Evolutionary conservation across 495 filamentous ascomycete genomes (phyloP).

Genomic region (Hyaloscypha hepaticicola): DNA sequence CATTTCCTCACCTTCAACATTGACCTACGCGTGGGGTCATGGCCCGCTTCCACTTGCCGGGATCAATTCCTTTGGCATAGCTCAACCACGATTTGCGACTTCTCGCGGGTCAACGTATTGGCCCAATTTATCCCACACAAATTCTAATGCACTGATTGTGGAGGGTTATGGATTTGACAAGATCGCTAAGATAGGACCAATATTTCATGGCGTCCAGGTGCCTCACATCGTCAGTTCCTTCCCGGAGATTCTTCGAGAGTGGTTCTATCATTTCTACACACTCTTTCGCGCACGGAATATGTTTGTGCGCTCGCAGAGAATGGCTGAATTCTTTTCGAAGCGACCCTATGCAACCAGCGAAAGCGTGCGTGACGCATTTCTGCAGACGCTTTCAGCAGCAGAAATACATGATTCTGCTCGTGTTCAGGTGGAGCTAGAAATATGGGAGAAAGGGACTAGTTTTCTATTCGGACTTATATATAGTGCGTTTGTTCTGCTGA

Average conservation of each 20-base stretch:
- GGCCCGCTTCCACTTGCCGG: conserved; percentile 22
- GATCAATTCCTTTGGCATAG: background rate
- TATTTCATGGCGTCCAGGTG: conserved; percentile 15
- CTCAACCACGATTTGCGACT: background rate
- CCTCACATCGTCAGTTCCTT: conserved; percentile 5
- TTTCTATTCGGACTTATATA: conserved; percentile 7
- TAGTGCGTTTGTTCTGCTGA: background rate
- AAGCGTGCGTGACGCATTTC: conserved; percentile 11
- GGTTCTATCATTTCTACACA: background rate
- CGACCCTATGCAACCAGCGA: background rate
- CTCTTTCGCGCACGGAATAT: conserved; percentile 10
- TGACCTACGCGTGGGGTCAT: conserved; percentile 29
- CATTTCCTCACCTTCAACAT: conserved; percentile 19
- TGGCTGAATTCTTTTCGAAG: background rate
- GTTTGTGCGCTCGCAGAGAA: conserved; percentile 4
- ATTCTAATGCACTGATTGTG: conserved; percentile 10
- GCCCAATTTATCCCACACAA: conserved; percentile 3
- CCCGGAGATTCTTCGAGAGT: conserved; percentile 8
- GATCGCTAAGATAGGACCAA: conserved; percentile 13
- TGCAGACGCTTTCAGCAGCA: conserved; percentile 12
- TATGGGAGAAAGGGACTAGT: conserved; percentile 9
- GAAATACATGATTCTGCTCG: conserved; percentile 6
- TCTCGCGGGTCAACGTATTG: conserved; percentile 12
- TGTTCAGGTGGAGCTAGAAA: background rate
- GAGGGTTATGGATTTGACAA: conserved; percentile 29